Evolutionary conservation across 2,329 filamentous ascomycete genomes (phyloP).

Genomic region (Cercospora citrullina): DNA sequence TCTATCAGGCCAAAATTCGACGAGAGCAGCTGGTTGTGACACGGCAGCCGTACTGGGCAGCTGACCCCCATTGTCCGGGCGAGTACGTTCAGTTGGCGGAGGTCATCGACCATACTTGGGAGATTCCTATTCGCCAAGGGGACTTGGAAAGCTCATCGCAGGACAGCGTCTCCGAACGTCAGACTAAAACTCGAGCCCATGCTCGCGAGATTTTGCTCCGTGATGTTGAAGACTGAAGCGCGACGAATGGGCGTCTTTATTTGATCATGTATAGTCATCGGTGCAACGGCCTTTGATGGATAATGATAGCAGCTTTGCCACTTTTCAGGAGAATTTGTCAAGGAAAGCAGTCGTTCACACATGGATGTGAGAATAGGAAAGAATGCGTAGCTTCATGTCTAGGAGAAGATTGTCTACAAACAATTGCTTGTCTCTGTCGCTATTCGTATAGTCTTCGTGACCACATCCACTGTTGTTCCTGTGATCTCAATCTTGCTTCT

Average conservation of each 20-base stretch:
- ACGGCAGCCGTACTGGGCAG: slow-evolving; percentile 25
- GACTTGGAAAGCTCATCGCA: slow-evolving; percentile 7
- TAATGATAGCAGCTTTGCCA: not conserved
- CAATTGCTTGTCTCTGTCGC: not conserved
- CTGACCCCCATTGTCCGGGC: slow-evolving; percentile 21
- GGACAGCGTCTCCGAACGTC: not conserved
- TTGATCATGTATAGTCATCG: not conserved
- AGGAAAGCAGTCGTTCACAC: not conserved
- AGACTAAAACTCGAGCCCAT: not conserved
- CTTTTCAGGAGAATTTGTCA: not conserved
- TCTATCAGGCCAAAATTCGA: slow-evolving; percentile 23
- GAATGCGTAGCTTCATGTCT: not conserved
- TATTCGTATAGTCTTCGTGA: not conserved
- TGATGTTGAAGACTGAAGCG: not conserved
- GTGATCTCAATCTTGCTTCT: not conserved
- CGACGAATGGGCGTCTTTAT: not conserved
- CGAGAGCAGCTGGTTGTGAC: slow-evolving; percentile 24
- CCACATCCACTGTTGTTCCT: not conserved
- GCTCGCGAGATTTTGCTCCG: slow-evolving; percentile 2
- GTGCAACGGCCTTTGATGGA: not conserved
- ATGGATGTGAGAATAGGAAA: not conserved
- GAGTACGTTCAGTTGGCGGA: slow-evolving; percentile 30
- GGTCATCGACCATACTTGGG: slow-evolving; percentile 29
- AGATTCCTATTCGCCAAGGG: slow-evolving; percentile 16
- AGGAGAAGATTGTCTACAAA: not conserved